Base-by-base conservation (phyloP, 768 basidiomycete species). In the Termitomyces sp. region DNA sequence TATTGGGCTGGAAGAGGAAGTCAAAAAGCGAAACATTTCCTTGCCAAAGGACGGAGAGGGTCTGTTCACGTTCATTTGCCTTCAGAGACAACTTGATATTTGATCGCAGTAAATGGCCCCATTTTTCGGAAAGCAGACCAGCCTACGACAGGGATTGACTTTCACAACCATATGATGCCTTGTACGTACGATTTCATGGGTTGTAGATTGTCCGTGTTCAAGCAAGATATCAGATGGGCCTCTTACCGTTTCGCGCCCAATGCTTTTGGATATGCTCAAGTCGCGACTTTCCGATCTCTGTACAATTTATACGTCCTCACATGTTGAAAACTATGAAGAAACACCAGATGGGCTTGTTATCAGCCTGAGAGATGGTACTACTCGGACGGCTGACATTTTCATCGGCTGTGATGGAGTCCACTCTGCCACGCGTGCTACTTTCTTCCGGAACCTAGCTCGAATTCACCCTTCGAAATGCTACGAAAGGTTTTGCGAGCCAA, bases 371-470 rank as follows among this genome's bases (percentile, higher is more conserved):
- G 68, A 70, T 49, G 68, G 65, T 2, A 65, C 73, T 4, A 68
- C 51, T 0, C 57, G 65, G 16, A 65, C 61, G 1, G 60, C 76
- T 0, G 73, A 79, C 37, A 55, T 79, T 13, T 68, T 79, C 2
- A 54, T 78, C 48, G 78, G 75, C 5, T 74, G 75, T 18, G 77
- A 78, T 59, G 77, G 78, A 1, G 61, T 78, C n/a, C 67, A 69
- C 58, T 71, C 70, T 16, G 47, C 58, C 3, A 62, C 63, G 1
- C 58, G 70, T 20, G 65, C 54, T 7, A 55, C 60, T 0, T 46
- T 71, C 46, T 69, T 67, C 33, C 5, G 24, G 24, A 46, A 59
- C 4, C 4, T 55, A 13, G 58, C 48, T 7, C 18, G 10, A 22
- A 13, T 18, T 24, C 4, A 44, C 10, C 42, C 54, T 51, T 44